Evolutionary conservation across 371 early-diverging fungal species (phyloP).

Genomic region (Actinomortierella ambigua): DNA sequence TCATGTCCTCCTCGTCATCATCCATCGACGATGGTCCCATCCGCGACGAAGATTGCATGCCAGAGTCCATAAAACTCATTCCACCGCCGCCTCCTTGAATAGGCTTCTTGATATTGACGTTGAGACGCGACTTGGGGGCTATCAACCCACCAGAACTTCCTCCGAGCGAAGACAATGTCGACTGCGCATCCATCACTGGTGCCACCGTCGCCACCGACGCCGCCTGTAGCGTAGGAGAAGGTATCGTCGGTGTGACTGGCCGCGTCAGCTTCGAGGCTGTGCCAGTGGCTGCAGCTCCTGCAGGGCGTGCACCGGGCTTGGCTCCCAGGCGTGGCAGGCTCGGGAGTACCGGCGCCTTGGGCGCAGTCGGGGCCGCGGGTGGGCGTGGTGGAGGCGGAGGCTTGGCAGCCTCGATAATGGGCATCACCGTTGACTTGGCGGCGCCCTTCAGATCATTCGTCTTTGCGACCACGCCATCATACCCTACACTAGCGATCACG

Average conservation of each 20-base stretch:
- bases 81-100: constrained; percentile 5
- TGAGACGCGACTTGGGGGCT: no score
- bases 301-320: constrained; percentile 24
- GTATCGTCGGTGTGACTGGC: no score
- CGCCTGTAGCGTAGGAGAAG: no score
- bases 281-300: constrained; percentile 24
- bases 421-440: constrained; percentile 68
- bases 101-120: no score
- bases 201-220: no score
- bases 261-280: constrained; percentile 3
- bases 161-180: no score
- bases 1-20: no score
- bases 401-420: constrained; percentile 69
- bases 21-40: no score
- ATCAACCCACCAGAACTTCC: no score
- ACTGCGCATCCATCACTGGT: no score
- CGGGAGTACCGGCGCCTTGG: constrained; percentile 19
- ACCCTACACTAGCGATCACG: constrained; percentile 65
- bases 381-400: constrained; percentile 51
- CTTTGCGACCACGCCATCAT: constrained; percentile 62
- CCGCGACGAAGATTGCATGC: not conserved
- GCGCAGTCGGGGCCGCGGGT: constrained; percentile 29
- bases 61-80: not conserved
- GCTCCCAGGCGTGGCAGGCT: constrained; percentile 18
- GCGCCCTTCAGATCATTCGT: constrained; percentile 72